phyloP scores from a whole-genome alignment of 495 filamentous ascomycete genomes.

The Podospora fimiseda region DNA sequence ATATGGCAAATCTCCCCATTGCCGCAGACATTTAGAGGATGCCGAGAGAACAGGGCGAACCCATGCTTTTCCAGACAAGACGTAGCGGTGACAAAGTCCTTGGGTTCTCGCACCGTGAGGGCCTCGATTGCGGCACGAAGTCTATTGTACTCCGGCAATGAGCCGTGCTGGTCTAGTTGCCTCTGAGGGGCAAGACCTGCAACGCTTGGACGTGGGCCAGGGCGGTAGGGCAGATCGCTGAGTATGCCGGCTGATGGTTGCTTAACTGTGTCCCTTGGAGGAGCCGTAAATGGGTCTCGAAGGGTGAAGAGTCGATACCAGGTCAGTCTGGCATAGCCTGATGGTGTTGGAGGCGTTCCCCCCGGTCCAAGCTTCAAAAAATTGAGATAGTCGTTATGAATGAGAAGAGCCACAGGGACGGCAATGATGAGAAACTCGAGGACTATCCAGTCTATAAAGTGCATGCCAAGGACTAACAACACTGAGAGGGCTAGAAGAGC shows the following conservation, averaged over 20 bases:
- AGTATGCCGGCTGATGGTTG: slow-evolving; percentile 37
- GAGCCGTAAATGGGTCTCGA: slow-evolving; percentile 49
- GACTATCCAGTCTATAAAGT: slow-evolving; percentile 38
- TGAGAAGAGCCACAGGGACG: slow-evolving; percentile 47
- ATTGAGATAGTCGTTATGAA: slow-evolving; percentile 68
- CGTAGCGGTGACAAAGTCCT: slow-evolving; percentile 52
- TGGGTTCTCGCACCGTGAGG: slow-evolving; percentile 42
- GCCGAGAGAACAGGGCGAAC: slow-evolving; percentile 59
- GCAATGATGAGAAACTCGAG: slow-evolving; percentile 44
- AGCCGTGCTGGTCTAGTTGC: slow-evolving; percentile 61
- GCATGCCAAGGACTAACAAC: slow-evolving; percentile 42
- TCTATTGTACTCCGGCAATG: slow-evolving; percentile 41
- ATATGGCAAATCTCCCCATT: slow-evolving; percentile 76
- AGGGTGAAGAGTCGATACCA: slow-evolving; percentile 52
- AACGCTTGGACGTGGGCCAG: slow-evolving; percentile 56
- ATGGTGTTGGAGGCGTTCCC: slow-evolving; percentile 67
- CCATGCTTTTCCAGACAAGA: slow-evolving; percentile 79
- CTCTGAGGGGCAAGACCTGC: slow-evolving; percentile 75
- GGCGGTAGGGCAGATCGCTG: slow-evolving; percentile 48
- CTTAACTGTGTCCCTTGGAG: slow-evolving; percentile 27
- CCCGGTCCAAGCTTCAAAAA: slow-evolving; percentile 76
- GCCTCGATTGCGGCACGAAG: slow-evolving; percentile 45
- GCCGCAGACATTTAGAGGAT: slow-evolving; percentile 57
- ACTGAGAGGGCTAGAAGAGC: slow-evolving; percentile 38
- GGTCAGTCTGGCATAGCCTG: slow-evolving; percentile 66